Percentiles rank a stretch among this genome's conserved stretches.
Evolutionary conservation across 352 stramenopile species (phyloP).

Genomic region (Peronosclerospora sorghi): DNA sequence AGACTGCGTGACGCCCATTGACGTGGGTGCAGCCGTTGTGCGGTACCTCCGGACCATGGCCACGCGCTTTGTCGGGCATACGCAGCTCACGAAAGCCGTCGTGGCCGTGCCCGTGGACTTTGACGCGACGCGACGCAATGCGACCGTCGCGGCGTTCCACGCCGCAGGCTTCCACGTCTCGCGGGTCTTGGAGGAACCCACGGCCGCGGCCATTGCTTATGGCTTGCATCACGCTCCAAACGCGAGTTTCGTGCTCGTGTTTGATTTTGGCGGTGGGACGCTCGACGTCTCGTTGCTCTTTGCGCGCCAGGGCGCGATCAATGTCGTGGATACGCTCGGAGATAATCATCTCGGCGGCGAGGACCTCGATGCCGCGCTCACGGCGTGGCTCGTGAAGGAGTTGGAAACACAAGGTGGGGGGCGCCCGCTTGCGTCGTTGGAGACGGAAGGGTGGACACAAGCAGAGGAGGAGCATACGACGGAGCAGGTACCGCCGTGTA

Average conservation of each 20-base stretch:
- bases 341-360: conserved; percentile 80
- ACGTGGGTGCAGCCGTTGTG: conserved; percentile 34
- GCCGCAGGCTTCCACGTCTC: conserved; percentile 33
- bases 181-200: conserved; percentile 82
- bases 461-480: too few species aligned
- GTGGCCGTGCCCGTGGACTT: conserved; percentile 57
- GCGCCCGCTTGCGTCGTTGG: conserved; percentile 21
- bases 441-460: too few species aligned
- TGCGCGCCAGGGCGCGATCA: conserved; percentile 91
- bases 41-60: conserved; percentile 35
- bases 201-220: conserved; percentile 92
- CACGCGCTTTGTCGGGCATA: conserved; percentile 40
- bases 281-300: conserved; percentile 90
- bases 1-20: conserved; percentile 33
- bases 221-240: conserved; percentile 86
- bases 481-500: conserved; percentile 45
- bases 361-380: conserved; percentile 88
- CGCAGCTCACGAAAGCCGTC: conserved; percentile 57
- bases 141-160: conserved; percentile 34
- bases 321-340: conserved; percentile 91
- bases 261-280: conserved; percentile 91
- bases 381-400: conserved; percentile 78
- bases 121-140: conserved; percentile 28
- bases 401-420: conserved; percentile 45
- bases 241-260: conserved; percentile 93